Conservation (phyloP, 805 yeast genomes). For the Metschnikowia shivogae region DNA sequence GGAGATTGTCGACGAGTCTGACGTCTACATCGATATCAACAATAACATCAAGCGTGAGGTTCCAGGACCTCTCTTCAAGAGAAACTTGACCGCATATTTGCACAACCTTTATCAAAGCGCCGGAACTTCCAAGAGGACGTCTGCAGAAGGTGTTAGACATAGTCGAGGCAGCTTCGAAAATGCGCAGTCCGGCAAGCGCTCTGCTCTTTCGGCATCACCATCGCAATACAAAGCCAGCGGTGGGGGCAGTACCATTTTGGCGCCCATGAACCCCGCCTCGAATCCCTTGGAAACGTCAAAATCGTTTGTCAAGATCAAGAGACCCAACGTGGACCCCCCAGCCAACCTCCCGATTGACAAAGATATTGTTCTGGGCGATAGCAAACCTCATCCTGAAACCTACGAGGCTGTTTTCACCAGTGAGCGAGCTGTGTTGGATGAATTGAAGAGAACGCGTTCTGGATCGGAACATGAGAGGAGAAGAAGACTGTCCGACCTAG, state of each 20-base stretch:
- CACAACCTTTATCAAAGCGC: slow-evolving; percentile 51
- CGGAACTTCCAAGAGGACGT: slow-evolving; percentile 37
- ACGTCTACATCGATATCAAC: slow-evolving; percentile 87
- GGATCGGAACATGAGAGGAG: slow-evolving; percentile 4
- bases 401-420: slow-evolving; percentile 39
- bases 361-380: slow-evolving; percentile 12
- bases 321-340: slow-evolving; percentile 31
- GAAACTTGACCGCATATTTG: slow-evolving; percentile 64
- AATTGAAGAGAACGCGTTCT: slow-evolving; percentile 15
- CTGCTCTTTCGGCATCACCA: slow-evolving; percentile 14
- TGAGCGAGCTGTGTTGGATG: slow-evolving; percentile 42
- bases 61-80: slow-evolving; percentile 71
- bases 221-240: slow-evolving; percentile 9
- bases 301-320: slow-evolving; percentile 64
- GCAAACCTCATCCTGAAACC: slow-evolving; percentile 9
- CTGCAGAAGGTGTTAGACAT: slow-evolving; percentile 27
- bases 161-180: slow-evolving; percentile 3
- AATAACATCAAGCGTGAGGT: slow-evolving; percentile 74
- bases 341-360: slow-evolving; percentile 13
- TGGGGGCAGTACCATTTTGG: slow-evolving; percentile 14
- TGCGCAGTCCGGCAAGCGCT: slow-evolving; percentile 1
- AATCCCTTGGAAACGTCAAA: slow-evolving; percentile 67
- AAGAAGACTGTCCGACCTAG: slow-evolving; percentile 14
- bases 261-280: slow-evolving; percentile 51
- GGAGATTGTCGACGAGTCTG: slow-evolving; percentile 94